Evolutionary conservation across 1,284 basidiomycete species (phyloP).

Genomic region (Apiotrichum brassicae): DNA sequence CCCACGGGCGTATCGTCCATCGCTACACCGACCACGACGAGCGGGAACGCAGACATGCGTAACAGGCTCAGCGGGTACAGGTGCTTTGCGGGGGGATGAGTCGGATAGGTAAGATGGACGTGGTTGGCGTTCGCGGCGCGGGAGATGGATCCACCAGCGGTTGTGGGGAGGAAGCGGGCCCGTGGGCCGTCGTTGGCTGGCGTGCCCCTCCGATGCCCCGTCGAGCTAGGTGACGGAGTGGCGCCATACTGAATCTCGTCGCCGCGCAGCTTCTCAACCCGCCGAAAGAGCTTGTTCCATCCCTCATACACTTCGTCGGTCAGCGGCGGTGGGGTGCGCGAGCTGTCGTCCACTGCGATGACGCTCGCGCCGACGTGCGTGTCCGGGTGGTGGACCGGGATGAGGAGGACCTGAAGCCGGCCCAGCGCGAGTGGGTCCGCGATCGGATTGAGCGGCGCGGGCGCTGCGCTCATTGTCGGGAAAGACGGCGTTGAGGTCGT

Average conservation of each 20-base stretch:
- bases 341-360: background rate
- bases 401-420: slow-evolving; percentile 42
- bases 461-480: slow-evolving; percentile 7
- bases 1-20: slow-evolving; percentile 21
- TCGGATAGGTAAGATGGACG: slow-evolving; percentile 36
- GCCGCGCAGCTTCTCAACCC: slow-evolving; percentile 32
- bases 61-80: slow-evolving; percentile 36
- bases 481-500: slow-evolving; percentile 20
- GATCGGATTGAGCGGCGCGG: slow-evolving; percentile 23
- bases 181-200: slow-evolving; percentile 12
- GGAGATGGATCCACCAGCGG: slow-evolving; percentile 23
- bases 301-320: slow-evolving; percentile 21
- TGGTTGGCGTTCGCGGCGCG: slow-evolving; percentile 31
- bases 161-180: slow-evolving; percentile 29
- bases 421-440: slow-evolving; percentile 42
- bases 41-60: slow-evolving; percentile 34
- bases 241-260: slow-evolving; percentile 28
- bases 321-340: slow-evolving; percentile 10
- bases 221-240: background rate
- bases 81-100: slow-evolving; percentile 31
- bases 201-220: background rate
- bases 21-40: slow-evolving; percentile 40
- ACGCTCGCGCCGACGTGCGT: background rate
- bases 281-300: slow-evolving; percentile 29
- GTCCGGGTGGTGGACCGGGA: slow-evolving; percentile 34